Evolutionary conservation across 2,329 filamentous ascomycete species (phyloP), one percentile per base, ranked within the genome.

Genomic region (Fusarium mangiferae): DNA sequence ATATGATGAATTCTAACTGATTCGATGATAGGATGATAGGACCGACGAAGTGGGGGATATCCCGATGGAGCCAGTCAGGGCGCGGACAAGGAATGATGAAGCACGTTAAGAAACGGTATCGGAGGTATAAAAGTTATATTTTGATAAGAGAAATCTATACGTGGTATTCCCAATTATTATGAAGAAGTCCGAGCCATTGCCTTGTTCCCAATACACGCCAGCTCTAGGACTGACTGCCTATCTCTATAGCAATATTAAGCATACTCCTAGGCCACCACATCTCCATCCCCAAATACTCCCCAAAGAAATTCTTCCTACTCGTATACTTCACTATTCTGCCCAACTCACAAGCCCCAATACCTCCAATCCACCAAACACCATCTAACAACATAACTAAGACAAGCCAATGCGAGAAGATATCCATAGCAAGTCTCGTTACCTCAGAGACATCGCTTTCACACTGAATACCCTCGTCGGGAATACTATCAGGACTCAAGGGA

Each of bases 331-430:
- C 69, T 1, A 82, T 66, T 30, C 80, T 66, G 0, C 73, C 68
- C 35, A 84, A 62, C 66, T 84, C 82, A 79, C 80, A 84, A 8
- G 66, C 66, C 0, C 82, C 82, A 7, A 81, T 80, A 0, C 77
- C 79, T 0, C 82, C 81, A 46, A 84, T 83, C 82, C 82, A 84
- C 82, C 82, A 84, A 4, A 84, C 82, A 1, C 80, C 79, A 59
- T 84, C 82, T 7, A 84, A 52, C n/a, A 83, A 26, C 68, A 83
- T 77, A 1, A 83, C 76, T 4, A 84, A 55, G 10, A 83, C 81
- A 9, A 84, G 78, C 82, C 82, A 84, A 46, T 84, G 82, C 1
- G 82, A 77, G 57, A 83, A 83, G 4, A 84, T 82, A 14, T 84
- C 80, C 51, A 83, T 66, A 3, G 82, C 81, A 7, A 82, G 75